These are phyloP conservation scores for Trifolium fragiferum DNA, from an alignment of 306 rosid species.

Conservation along the genomic window DNA sequence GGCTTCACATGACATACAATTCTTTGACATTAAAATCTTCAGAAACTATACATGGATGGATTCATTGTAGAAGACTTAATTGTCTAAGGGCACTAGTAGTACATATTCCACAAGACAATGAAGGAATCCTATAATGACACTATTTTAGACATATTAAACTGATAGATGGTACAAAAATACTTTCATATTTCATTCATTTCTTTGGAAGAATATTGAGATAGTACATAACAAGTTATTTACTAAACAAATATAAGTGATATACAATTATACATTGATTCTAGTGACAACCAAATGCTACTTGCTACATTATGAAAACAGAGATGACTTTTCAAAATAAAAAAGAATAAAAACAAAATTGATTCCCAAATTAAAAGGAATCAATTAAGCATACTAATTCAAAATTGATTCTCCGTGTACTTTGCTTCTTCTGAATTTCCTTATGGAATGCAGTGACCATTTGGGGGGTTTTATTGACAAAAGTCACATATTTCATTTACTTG, in stretches of 20 bases:
- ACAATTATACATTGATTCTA: constrained; percentile 14
- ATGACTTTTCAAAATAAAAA: not conserved
- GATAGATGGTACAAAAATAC: not conserved
- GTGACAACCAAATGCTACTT: constrained; percentile 6
- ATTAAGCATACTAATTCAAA: constrained; percentile 17
- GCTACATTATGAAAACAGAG: not conserved
- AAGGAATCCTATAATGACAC: not conserved
- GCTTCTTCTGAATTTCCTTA: too few relatives aligned
- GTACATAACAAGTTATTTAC: constrained; percentile 25
- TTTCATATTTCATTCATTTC: not conserved
- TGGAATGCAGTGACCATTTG: too few relatives aligned
- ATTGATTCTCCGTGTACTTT: too few relatives aligned
- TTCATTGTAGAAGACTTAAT: too few relatives aligned
- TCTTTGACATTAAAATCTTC: too few relatives aligned
- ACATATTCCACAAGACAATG: too few relatives aligned
- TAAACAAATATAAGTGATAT: constrained; percentile 3
- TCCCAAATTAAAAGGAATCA: not conserved
- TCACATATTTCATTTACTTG: too few relatives aligned
- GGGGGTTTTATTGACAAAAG: too few relatives aligned
- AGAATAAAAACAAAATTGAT: constrained; percentile 13
- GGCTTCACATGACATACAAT: too few relatives aligned
- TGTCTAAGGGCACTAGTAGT: too few relatives aligned
- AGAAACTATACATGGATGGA: too few relatives aligned
- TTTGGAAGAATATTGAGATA: constrained; percentile 5
- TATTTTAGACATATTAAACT: not conserved